Conservation (phyloP, 192 early-diverging fungal genomes). For the Entomortierella lignicola region DNA sequence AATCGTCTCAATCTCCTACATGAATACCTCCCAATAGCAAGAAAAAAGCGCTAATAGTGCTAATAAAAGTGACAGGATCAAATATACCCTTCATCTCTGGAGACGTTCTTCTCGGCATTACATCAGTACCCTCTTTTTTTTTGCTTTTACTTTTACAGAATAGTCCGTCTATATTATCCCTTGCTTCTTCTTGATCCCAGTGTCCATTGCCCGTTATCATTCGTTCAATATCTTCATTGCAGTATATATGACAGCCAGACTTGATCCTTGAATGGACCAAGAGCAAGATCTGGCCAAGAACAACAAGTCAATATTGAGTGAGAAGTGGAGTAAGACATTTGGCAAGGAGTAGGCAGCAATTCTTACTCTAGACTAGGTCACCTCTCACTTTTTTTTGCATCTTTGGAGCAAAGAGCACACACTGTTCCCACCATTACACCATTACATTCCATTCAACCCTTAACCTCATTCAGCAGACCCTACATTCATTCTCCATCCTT, state of each 20-base stretch:
- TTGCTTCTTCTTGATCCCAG: background rate
- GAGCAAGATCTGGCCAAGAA: background rate
- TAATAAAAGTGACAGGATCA: background rate
- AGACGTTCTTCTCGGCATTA: too few species aligned
- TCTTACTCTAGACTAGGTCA: background rate
- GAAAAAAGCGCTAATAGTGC: too few species aligned
- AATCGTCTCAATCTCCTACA: conserved; percentile 5
- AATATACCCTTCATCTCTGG: background rate
- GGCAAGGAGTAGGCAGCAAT: background rate
- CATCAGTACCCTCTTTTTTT: background rate
- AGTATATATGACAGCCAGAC: background rate
- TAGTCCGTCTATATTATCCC: too few species aligned
- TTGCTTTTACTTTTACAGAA: background rate
- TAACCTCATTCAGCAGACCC: too few species aligned
- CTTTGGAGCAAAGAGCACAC: too few species aligned
- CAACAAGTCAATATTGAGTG: background rate
- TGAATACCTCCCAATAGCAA: background rate
- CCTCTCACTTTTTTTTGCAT: background rate
- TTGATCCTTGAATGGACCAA: conserved; percentile 8
- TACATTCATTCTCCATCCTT: too few species aligned
- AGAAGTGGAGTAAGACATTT: background rate
- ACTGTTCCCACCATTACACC: too few species aligned
- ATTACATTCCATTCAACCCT: too few species aligned
- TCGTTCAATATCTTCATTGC: background rate
- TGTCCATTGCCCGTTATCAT: background rate